A percentile compares a stretch with the other conserved stretches of the same genome.
Conservation (phyloP, 305 asterid genomes). For the Fraxinus ornus region DNA sequence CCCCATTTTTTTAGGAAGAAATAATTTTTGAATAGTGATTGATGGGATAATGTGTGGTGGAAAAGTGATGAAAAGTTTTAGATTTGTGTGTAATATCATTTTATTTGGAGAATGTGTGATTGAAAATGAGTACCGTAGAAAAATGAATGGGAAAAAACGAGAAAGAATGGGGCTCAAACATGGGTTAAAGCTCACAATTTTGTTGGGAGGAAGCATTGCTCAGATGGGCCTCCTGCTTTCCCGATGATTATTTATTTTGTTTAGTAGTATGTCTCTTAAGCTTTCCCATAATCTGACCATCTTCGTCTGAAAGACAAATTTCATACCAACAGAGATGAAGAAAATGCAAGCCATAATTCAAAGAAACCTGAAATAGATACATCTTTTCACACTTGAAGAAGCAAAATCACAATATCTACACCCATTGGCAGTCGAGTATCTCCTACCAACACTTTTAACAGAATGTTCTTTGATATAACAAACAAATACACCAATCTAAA, state of each 20-base stretch:
- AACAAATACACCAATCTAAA: slow-evolving; percentile 36
- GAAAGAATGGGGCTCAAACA: no score
- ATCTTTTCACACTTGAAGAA: neutral
- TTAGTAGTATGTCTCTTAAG: neutral
- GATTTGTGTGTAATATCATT: no score
- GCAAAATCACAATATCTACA: neutral
- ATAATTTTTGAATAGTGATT: no score
- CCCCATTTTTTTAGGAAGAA: no score
- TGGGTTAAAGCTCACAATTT: neutral
- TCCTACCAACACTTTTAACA: slow-evolving; percentile 22
- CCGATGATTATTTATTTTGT: neutral
- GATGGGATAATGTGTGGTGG: no score
- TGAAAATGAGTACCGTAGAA: no score
- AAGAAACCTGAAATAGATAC: neutral
- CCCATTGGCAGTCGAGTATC: slow-evolving; percentile 16
- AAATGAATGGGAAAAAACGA: no score
- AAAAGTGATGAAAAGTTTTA: no score
- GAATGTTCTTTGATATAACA: slow-evolving; percentile 20
- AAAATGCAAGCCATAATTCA: neutral
- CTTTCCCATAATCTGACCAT: neutral
- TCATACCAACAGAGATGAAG: neutral
- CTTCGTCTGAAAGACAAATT: neutral
- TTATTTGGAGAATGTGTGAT: no score
- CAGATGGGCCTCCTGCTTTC: neutral
- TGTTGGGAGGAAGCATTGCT: neutral